Evolutionary conservation across 2,329 filamentous ascomycete genomes (phyloP).

Genomic region (Colletotrichum caudatum): DNA sequence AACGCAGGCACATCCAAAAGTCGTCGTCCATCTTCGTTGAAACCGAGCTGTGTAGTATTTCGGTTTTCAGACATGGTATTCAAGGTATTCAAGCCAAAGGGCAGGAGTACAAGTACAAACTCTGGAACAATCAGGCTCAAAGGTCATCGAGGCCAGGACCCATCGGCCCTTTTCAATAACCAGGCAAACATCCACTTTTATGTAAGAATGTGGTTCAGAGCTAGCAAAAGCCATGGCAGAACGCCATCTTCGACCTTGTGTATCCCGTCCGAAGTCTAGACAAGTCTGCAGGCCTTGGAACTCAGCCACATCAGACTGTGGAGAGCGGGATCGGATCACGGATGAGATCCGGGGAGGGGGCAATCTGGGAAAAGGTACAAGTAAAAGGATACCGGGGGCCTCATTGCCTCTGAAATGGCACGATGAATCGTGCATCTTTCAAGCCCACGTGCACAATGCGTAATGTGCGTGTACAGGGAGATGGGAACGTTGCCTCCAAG

Average conservation of each 20-base stretch:
- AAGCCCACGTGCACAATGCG: slow-evolving; percentile 2
- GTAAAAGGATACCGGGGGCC: not conserved
- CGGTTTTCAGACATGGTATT: too few species aligned
- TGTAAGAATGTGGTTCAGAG: too few species aligned
- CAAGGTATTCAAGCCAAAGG: not conserved
- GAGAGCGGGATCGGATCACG: slow-evolving; percentile 13
- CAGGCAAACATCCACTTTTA: not conserved
- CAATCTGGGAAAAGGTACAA: not conserved
- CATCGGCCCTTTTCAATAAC: not conserved
- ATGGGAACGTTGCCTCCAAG: slow-evolving; percentile 24
- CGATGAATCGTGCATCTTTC: not conserved
- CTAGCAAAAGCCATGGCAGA: not conserved
- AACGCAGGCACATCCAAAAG: not conserved
- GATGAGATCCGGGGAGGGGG: slow-evolving; percentile 15
- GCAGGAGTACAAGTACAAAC: not conserved
- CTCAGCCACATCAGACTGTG: slow-evolving; percentile 4
- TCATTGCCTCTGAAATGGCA: not conserved
- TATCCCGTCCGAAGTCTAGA: slow-evolving; percentile 4
- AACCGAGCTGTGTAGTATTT: not conserved
- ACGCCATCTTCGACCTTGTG: not conserved
- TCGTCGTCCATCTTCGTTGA: not conserved
- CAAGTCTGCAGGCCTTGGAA: not conserved
- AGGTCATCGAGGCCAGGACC: not conserved
- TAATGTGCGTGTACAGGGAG: slow-evolving; percentile 5
- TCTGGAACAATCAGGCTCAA: too few species aligned